Conservation (phyloP, 2,329 filamentous ascomycete genomes). For the Microcyclosporella mali region DNA sequence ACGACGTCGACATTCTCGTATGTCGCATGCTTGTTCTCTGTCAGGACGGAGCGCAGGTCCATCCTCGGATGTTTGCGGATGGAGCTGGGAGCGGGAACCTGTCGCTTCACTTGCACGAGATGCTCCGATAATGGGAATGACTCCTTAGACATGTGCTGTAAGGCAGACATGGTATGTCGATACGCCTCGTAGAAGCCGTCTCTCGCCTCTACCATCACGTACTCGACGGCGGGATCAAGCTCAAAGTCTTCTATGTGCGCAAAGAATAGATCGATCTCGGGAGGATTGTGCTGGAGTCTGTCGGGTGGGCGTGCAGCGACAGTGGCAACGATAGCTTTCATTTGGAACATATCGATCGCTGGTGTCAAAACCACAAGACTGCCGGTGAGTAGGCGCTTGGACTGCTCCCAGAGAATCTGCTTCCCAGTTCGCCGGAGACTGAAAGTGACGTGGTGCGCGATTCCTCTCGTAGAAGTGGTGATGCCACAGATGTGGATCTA, state of each 20-base stretch:
- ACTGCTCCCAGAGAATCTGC: slow-evolving; percentile 62
- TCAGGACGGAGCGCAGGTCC: slow-evolving; percentile 40
- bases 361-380: slow-evolving; percentile 52
- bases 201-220: slow-evolving; percentile 73
- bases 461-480: slow-evolving; percentile 55
- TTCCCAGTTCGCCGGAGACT: slow-evolving; percentile 60
- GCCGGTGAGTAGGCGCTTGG: slow-evolving; percentile 51
- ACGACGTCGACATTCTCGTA: slow-evolving; percentile 50
- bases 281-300: slow-evolving; percentile 59
- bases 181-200: slow-evolving; percentile 70
- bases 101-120: slow-evolving; percentile 45
- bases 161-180: slow-evolving; percentile 63
- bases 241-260: slow-evolving; percentile 53
- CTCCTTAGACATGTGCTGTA: slow-evolving; percentile 61
- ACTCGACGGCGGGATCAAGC: slow-evolving; percentile 63
- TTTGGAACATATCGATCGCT: slow-evolving; percentile 55
- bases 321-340: slow-evolving; percentile 61
- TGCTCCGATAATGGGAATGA: slow-evolving; percentile 57
- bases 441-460: slow-evolving; percentile 64
- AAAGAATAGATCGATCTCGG: slow-evolving; percentile 72
- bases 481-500: slow-evolving; percentile 64
- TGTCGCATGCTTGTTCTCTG: slow-evolving; percentile 28
- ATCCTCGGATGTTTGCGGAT: slow-evolving; percentile 45
- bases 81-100: slow-evolving; percentile 49
- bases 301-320: slow-evolving; percentile 63